Evolutionary conservation across 1,284 basidiomycete genomes (phyloP), one percentile per base, ranked within the genome.

Genomic region (Caloboletus inedulis): DNA sequence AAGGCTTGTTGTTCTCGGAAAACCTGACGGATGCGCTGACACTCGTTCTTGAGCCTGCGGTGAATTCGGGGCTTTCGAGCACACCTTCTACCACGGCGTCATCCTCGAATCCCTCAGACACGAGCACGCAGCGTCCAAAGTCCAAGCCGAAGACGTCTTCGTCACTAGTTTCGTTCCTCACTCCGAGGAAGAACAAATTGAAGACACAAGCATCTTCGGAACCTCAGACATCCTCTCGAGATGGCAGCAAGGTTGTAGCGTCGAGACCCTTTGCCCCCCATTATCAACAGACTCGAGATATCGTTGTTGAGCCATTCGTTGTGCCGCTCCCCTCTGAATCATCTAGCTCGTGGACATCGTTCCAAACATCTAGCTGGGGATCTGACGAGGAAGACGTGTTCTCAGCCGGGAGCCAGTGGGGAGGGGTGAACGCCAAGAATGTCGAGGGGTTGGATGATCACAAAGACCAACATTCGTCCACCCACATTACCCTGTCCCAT

Each of bases 1-100:
- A 90, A 64, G 94, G 95, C 3, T 74, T 99, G 18, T 74, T 97
- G 23, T 97, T 96, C 69, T 89, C 89, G 2, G 95, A 98, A 70
- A 95, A 96, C 65, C 73, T 98, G 30, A 91, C 87, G 18, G 96
- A 98, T 63, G 95, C 94, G 2, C 76, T 98, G 59, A 87, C 77
- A 43, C 75, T 91, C 41, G 79, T 79, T 34, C 72, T 92, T 49
- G 87, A 91, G 54, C 70, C 87, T 27, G 72, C 69, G 6, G 73
- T 76, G 30, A 78, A 83, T 47, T 59, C 70, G 4, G 62, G 63
- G n/a, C 59, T 61, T 35, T 33, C 45, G 61, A 36, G 52, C 57
- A n/a, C 58, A 49, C n/a, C 54, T 49, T 31, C 57, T 56, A 19
- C 55, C 60, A 39, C 51, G 53, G 27, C 51, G 64, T 37, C 61